These are phyloP conservation scores for Rhodotorula sp. DNA, from an alignment of 1,284 basidiomycete species.

Conservation along the genomic window DNA sequence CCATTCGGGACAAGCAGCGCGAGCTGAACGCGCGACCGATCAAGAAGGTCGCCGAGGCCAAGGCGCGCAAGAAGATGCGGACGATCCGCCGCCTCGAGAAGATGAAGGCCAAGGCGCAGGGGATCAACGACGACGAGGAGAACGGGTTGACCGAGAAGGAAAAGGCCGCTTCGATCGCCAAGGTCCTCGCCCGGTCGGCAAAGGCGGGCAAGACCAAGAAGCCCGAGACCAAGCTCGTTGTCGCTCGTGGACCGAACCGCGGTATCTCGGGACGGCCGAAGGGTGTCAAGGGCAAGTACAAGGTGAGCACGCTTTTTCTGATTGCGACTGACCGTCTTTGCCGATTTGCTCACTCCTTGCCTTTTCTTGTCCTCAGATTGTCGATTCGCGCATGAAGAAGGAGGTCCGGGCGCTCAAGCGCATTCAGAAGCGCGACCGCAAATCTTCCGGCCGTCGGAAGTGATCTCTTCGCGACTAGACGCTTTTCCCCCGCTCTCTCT, in stretches of 20 bases:
- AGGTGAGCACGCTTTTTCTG: not conserved
- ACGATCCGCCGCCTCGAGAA: constrained; percentile 82
- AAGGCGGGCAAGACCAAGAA: constrained; percentile 55
- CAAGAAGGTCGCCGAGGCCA: constrained; percentile 98
- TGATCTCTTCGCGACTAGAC: constrained; percentile 9
- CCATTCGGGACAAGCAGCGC: constrained; percentile 84
- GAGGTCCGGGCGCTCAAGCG: constrained; percentile 46
- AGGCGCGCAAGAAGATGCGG: constrained; percentile 93
- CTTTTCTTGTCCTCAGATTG: constrained; percentile 58
- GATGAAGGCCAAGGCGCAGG: constrained; percentile 94
- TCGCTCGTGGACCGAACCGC: constrained; percentile 85
- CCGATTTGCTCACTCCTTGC: constrained; percentile 50
- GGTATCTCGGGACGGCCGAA: constrained; percentile 91
- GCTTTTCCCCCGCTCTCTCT: not conserved
- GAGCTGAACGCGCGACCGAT: constrained; percentile 96
- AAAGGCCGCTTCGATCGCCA: constrained; percentile 90
- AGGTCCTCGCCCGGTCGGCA: constrained; percentile 77
- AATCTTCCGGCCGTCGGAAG: constrained; percentile 43
- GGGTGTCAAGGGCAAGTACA: constrained; percentile 76
- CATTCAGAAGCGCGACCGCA: constrained; percentile 45
- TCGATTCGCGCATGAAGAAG: constrained; percentile 58
- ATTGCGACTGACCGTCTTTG: not conserved
- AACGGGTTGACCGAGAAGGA: constrained; percentile 79
- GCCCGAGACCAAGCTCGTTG: constrained; percentile 83
- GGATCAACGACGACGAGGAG: constrained; percentile 77